A percentile compares a stretch with the other conserved stretches of the same genome.
Evolutionary conservation across 208 protist species (phyloP).

Genomic region (Leishmania tropica): DNA sequence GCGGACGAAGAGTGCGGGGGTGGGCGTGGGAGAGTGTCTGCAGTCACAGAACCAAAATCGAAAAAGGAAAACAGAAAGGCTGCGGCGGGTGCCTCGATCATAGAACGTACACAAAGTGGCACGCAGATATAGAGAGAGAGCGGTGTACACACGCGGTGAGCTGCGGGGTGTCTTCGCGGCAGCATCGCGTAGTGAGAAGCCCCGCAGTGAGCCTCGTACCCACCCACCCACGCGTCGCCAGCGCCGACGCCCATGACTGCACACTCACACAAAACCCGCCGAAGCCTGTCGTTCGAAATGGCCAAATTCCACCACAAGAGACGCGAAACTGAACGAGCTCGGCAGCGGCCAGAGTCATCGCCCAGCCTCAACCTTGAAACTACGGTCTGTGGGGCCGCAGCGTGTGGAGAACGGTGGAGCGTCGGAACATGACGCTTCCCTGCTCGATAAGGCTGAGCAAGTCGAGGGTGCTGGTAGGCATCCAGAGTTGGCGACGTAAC

Average conservation of each 20-base stretch:
- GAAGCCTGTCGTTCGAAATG: neutral
- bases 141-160: neutral
- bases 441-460: neutral
- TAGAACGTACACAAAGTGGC: neutral
- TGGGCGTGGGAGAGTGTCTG: neutral
- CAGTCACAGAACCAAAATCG: neutral
- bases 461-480: neutral
- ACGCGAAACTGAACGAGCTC: neutral
- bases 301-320: neutral
- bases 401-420: neutral
- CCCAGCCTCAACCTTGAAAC: neutral
- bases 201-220: neutral
- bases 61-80: neutral
- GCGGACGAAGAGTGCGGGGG: no score
- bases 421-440: neutral
- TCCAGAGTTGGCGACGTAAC: neutral
- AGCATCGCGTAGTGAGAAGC: neutral
- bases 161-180: neutral
- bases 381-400: neutral
- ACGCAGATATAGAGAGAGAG: neutral
- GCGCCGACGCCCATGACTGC: neutral
- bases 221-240: neutral
- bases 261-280: neutral
- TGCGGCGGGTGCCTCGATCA: neutral
- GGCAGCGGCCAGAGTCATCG: neutral